phyloP scores from a whole-genome alignment of 1,139 yeast genomes.

The Debaryomyces sp. region DNA sequence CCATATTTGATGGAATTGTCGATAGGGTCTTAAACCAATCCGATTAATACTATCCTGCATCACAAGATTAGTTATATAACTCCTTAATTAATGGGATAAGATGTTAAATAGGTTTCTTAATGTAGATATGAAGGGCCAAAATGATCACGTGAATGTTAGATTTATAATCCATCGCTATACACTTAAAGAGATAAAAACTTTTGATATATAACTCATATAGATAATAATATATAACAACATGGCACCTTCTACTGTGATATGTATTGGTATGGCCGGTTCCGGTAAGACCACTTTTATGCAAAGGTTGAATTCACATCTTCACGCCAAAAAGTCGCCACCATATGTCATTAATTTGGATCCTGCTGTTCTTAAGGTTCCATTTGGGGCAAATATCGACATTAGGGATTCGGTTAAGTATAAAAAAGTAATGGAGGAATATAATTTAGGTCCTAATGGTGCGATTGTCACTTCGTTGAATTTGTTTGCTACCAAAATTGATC shows the following conservation, averaged over 20 bases:
- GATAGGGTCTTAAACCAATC: constrained; percentile 46
- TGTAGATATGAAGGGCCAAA: background rate
- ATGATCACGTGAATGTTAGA: constrained; percentile 1
- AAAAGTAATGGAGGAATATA: constrained; percentile 92
- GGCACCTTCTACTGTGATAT: constrained; percentile 70
- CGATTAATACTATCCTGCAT: background rate
- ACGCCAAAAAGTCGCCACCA: constrained; percentile 70
- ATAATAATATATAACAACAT: constrained; percentile 21
- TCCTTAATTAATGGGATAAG: background rate
- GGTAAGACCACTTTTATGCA: constrained; percentile 99
- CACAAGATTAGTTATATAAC: background rate
- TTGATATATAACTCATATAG: background rate
- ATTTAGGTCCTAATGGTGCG: constrained; percentile 97
- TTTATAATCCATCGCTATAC: constrained; percentile 10
- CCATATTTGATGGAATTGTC: constrained; percentile 63
- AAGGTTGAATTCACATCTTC: constrained; percentile 85
- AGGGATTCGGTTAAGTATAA: constrained; percentile 95
- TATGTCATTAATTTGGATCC: constrained; percentile 96
- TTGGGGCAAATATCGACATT: constrained; percentile 92
- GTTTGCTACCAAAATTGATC: constrained; percentile 94
- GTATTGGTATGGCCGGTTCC: constrained; percentile 97
- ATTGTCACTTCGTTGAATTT: constrained; percentile 92
- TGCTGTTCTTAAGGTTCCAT: constrained; percentile 90
- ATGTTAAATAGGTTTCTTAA: background rate
- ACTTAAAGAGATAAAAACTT: background rate